A percentile compares a stretch with the other conserved stretches of the same genome.
phyloP scores from a whole-genome alignment of 2,329 filamentous ascomycete genomes.

The Aspergillus ibericus region DNA sequence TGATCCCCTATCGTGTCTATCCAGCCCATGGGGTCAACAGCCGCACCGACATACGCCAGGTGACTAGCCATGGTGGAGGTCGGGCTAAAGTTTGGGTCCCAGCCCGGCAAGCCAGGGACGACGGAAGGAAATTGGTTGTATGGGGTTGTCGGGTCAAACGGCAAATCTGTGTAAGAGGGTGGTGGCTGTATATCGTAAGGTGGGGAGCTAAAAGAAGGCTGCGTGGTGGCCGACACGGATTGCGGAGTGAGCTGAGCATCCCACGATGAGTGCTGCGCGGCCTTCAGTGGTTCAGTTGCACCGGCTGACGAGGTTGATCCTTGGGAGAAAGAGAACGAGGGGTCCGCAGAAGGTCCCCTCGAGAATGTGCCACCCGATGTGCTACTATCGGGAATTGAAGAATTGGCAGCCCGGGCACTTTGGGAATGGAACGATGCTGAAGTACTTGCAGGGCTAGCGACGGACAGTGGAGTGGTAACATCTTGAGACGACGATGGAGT shows the following conservation, averaged over 20 bases:
- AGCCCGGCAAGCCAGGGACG: constrained; percentile 42
- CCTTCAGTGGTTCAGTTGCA: constrained; percentile 20
- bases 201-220: constrained; percentile 24
- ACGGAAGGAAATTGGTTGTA: constrained; percentile 43
- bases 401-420: constrained; percentile 28
- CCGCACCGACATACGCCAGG: constrained; percentile 36
- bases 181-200: constrained; percentile 21
- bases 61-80: constrained; percentile 38
- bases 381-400: constrained; percentile 28
- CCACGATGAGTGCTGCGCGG: constrained; percentile 20
- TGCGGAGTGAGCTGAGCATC: constrained; percentile 15
- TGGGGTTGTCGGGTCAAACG: constrained; percentile 40
- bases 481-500: constrained; percentile 44
- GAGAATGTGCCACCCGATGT: constrained; percentile 35
- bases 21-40: constrained; percentile 44
- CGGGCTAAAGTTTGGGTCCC: constrained; percentile 43
- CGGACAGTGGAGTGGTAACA: constrained; percentile 39
- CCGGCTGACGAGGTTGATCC: constrained; percentile 13
- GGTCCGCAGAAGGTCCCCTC: constrained; percentile 36
- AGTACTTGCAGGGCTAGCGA: constrained; percentile 44
- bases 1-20: constrained; percentile 46
- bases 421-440: constrained; percentile 39
- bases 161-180: constrained; percentile 25
- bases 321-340: constrained; percentile 26
- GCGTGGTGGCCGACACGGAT: constrained; percentile 11